Base-by-base conservation (phyloP, 176 grass and related monocot species). In the Avena insularis region DNA sequence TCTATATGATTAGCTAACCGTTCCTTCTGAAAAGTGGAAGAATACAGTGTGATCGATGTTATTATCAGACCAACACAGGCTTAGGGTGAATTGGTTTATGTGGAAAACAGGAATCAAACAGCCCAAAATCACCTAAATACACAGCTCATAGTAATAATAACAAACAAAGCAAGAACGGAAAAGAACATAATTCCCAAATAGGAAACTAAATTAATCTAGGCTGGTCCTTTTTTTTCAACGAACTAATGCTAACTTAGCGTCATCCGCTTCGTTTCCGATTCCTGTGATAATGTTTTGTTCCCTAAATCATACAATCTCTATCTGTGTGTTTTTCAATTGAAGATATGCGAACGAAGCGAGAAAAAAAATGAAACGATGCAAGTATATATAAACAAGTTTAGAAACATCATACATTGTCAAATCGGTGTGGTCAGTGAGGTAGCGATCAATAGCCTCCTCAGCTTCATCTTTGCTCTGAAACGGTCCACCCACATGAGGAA, bases 341-440 rank as follows among this genome's bases (percentile, higher is more conserved):
- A 76, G 31, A 1, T 54, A 54, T 11, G 25, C 49, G 33, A 9
- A 40, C 48, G 15, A 9, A 48, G 38, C 38, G 6, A 40, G 38
- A 73, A 73, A 49, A 35, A 35, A 35, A 35, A 35, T 35, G 33
- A 35, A 35, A 3, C 33, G 33, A 35, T 35, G 33, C 33, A 35
- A 35, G 33, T 35, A 35, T 74, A 74, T 6, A 75, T 25, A 75
- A 25, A 16, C 0, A 51, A 29, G 47, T 75, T 75, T 0, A 29
- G 72, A 75, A 75, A 75, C 9, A 51, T 46, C 23, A 51, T 27
- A 75, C 72, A 75, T 53, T 75, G 72, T 53, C 25, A 8, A 9
- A 75, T 75, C 72, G 13, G 3, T 4, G 3, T 33, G 25, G 74
- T 54, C 8, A 33, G 15, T 10, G 49, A 77, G 49, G 27, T 77